Percentiles rank a stretch among this genome's conserved stretches.
phyloP scores from a whole-genome alignment of 768 basidiomycete species.

The Pholiota conissans region DNA sequence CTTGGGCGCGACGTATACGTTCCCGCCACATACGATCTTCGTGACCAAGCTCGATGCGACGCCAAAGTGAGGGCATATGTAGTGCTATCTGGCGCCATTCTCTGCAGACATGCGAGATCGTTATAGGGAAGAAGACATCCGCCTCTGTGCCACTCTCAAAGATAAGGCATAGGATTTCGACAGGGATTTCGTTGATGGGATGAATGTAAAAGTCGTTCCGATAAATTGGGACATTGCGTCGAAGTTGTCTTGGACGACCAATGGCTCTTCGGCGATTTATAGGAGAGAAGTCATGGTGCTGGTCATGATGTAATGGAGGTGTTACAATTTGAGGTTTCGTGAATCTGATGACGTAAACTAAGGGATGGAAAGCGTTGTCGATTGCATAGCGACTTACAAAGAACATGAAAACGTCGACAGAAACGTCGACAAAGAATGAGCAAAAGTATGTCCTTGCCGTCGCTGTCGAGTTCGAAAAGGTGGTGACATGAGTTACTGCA shows the following conservation, averaged over 20 bases:
- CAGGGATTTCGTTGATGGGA: conserved; percentile 58
- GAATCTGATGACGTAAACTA: neutral
- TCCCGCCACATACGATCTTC: conserved; percentile 61
- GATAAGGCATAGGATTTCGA: conserved; percentile 63
- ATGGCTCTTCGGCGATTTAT: conserved; percentile 23
- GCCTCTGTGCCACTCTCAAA: conserved; percentile 61
- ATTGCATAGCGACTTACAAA: conserved; percentile 20
- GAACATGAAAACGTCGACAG: conserved; percentile 33
- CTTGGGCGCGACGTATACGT: conserved; percentile 57
- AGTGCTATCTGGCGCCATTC: conserved; percentile 63
- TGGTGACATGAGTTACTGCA: conserved; percentile 23
- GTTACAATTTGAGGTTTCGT: neutral
- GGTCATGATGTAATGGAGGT: conserved; percentile 1
- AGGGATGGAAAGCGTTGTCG: neutral
- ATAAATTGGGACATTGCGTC: conserved; percentile 23
- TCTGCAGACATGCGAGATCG: conserved; percentile 69
- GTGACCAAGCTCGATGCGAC: conserved; percentile 51
- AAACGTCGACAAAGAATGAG: conserved; percentile 49
- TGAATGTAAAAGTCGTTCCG: conserved; percentile 29
- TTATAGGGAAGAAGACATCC: conserved; percentile 56
- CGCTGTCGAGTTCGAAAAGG: conserved; percentile 45
- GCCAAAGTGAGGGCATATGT: conserved; percentile 64
- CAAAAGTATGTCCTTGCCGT: conserved; percentile 37
- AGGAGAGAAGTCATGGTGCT: neutral
- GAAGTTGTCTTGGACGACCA: conserved; percentile 36